phyloP scores from a whole-genome alignment of 441 rosid species.

The Sinapis alba region DNA sequence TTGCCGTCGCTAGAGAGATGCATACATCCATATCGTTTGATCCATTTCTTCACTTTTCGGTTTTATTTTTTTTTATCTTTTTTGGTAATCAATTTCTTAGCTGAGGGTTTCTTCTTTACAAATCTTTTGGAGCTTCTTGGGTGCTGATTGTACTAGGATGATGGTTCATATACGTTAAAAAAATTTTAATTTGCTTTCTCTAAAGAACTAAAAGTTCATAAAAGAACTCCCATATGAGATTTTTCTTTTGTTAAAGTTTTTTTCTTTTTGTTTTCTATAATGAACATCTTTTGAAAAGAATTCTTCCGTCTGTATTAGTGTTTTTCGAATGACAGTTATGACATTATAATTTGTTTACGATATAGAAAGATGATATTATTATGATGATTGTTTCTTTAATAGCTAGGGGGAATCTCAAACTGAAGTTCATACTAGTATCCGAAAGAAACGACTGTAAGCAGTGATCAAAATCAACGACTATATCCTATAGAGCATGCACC shows the following conservation, averaged over 20 bases:
- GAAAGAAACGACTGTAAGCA: background rate
- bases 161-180: background rate
- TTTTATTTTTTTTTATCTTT: too few relatives aligned
- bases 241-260: background rate
- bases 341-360: background rate
- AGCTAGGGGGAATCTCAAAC: background rate
- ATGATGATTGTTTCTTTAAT: background rate
- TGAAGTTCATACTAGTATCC: background rate
- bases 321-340: background rate
- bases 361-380: background rate
- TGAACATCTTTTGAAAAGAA: background rate
- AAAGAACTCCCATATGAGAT: background rate
- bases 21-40: background rate
- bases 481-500: background rate
- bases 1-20: slow-evolving; percentile 46
- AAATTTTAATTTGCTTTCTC: background rate
- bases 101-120: too few relatives aligned
- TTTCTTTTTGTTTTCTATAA: slow-evolving; percentile 5
- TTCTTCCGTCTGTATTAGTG: background rate
- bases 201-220: slow-evolving; percentile 4
- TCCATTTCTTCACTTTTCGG: too few relatives aligned
- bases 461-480: background rate
- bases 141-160: background rate
- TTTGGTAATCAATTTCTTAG: too few relatives aligned
- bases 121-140: too few relatives aligned